Evolutionary conservation across 306 rosid species (phyloP).

Genomic region (Citrullus amarus): DNA sequence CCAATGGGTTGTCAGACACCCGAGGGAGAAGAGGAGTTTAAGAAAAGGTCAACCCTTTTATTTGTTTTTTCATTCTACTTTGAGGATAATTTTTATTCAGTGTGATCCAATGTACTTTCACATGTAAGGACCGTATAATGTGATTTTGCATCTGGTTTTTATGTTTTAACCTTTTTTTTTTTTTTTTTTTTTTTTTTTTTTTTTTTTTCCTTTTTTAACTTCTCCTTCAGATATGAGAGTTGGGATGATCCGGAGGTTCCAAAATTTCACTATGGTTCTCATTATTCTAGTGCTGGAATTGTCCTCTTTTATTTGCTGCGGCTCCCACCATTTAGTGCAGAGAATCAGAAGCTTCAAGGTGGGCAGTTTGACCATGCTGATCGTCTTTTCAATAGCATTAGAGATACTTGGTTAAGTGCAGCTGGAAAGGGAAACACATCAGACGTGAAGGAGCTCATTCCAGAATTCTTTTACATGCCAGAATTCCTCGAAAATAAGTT

Average conservation of each 20-base stretch:
- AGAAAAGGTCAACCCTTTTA: conserved; percentile 51
- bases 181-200: background rate
- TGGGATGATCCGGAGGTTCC: conserved; percentile 99
- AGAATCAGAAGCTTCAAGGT: conserved; percentile 98
- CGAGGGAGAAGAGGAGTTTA: conserved; percentile 97
- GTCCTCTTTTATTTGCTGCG: conserved; percentile 96
- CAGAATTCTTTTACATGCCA: conserved; percentile 96
- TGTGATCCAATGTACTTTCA: background rate
- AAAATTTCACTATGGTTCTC: conserved; percentile 96
- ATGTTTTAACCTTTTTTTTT: background rate
- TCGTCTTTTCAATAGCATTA: conserved; percentile 92
- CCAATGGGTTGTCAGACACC: conserved; percentile 99
- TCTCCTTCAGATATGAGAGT: conserved; percentile 61
- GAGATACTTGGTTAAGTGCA: conserved; percentile 97
- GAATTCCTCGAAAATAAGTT: conserved; percentile 81
- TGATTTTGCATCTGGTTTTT: background rate
- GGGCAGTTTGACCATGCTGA: conserved; percentile 99
- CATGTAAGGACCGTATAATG: background rate
- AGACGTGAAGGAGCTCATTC: conserved; percentile 96
- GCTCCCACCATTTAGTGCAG: conserved; percentile 86
- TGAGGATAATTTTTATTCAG: background rate
- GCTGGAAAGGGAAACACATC: conserved; percentile 99
- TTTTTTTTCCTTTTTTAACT: background rate
- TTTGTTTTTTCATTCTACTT: background rate
- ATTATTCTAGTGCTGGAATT: conserved; percentile 99